These are phyloP conservation scores for Omphalea diandra DNA, from an alignment of 441 rosid species.

Conservation along the genomic window DNA sequence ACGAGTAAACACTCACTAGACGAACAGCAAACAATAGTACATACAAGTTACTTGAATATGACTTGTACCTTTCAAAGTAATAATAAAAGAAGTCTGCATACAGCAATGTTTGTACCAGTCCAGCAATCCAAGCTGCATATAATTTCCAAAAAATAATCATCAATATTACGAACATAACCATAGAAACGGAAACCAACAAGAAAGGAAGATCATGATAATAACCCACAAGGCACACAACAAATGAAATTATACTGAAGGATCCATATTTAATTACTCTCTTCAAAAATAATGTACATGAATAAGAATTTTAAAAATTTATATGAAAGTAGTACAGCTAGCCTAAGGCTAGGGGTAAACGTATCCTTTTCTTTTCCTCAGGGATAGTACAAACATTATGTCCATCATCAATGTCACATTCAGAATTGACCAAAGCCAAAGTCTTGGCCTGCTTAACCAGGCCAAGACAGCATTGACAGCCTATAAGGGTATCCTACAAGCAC, in stretches of 20 bases:
- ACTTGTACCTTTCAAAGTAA: constrained; percentile 69
- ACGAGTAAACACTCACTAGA: neutral
- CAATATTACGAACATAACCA: neutral
- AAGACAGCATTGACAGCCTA: too few relatives aligned
- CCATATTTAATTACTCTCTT: neutral
- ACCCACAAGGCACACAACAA: too few relatives aligned
- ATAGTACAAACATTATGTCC: too few relatives aligned
- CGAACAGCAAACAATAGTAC: neutral
- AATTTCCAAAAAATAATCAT: neutral
- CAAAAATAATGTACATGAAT: too few relatives aligned
- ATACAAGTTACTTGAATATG: neutral
- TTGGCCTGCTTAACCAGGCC: too few relatives aligned
- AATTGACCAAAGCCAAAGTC: too few relatives aligned
- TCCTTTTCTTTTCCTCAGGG: too few relatives aligned
- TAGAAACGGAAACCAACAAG: neutral
- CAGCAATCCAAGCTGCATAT: constrained; percentile 75
- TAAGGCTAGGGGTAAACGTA: too few relatives aligned
- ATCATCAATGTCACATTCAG: too few relatives aligned
- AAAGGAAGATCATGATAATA: neutral
- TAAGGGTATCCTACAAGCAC: neutral
- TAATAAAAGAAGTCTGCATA: constrained; percentile 93
- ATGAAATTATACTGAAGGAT: neutral
- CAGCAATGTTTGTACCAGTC: constrained; percentile 76
- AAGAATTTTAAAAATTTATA: too few relatives aligned
- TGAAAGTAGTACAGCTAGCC: neutral